Evolutionary conservation across 2,329 filamentous ascomycete genomes (phyloP).

Genomic region (Pestalotiopsis sp.): DNA sequence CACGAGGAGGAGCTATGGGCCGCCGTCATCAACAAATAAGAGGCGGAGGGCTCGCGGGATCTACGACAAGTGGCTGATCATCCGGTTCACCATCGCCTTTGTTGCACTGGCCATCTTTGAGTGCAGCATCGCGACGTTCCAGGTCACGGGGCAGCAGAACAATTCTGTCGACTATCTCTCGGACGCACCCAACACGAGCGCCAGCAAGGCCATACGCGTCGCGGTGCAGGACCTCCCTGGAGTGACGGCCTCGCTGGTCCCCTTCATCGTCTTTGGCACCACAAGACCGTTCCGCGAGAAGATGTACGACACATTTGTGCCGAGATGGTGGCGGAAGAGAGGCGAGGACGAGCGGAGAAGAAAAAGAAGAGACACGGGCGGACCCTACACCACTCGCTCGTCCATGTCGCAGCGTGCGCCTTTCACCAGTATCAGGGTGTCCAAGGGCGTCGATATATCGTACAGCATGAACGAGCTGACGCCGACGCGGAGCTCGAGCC

Average conservation of each 20-base stretch:
- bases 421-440: background rate
- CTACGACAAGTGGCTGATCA: slow-evolving; percentile 47
- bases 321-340: slow-evolving; percentile 17
- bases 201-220: slow-evolving; percentile 30
- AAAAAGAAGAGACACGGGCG: background rate
- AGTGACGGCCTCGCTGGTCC: slow-evolving; percentile 36
- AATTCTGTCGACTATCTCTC: slow-evolving; percentile 28
- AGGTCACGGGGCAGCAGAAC: slow-evolving; percentile 30
- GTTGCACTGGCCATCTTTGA: slow-evolving; percentile 40
- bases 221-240: slow-evolving; percentile 40
- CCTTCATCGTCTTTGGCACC: slow-evolving; percentile 43
- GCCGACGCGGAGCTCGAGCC: background rate
- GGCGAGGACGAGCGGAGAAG: background rate
- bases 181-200: slow-evolving; percentile 35
- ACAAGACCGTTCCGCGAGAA: slow-evolving; percentile 37
- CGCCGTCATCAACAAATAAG: slow-evolving; percentile 6
- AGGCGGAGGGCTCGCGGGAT: slow-evolving; percentile 29
- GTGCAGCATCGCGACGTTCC: slow-evolving; percentile 26
- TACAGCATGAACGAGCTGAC: slow-evolving; percentile 8
- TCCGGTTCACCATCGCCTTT: slow-evolving; percentile 48
- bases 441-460: slow-evolving; percentile 6
- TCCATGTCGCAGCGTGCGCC: slow-evolving; percentile 1
- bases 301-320: slow-evolving; percentile 25
- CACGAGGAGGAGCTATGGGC: slow-evolving; percentile 6
- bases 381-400: background rate